Base-by-base conservation (phyloP, 2,329 filamentous ascomycete genomes). In the Gaeumannomyces tritici region DNA sequence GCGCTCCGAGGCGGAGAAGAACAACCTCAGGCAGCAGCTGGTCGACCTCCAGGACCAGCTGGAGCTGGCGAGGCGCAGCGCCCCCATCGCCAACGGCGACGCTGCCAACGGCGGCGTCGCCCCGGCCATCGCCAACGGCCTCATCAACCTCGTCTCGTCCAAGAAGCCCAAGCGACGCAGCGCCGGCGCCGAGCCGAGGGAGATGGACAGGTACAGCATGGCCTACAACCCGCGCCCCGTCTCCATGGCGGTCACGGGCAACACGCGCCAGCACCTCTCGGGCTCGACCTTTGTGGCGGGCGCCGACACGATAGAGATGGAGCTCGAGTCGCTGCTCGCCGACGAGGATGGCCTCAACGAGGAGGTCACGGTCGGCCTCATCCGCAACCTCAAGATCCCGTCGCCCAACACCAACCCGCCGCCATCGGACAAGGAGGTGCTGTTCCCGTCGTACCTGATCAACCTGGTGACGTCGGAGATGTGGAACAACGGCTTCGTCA, bases 401-500 rank as follows among this genome's bases (percentile, higher is more conserved):
- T 87, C 89, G 13, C 93, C 95, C 57, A 90, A 87, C 72, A 88
- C 90, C 42, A 93, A 86, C 61, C 93, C 93, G 26, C 89, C 93
- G 61, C 93, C 95, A 13, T 96, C 92, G 24, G 95, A 99, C 77
- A 99, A 99, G 80, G 95, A 99, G 75, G 93, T 99, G 27, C 83
- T 99, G 61, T 99, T 99, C 88, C 95, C 95, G 42, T 93, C 95
- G 12, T 99, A 98, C 75, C 87, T 99, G 69, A 99, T 99, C 81
- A 99, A 99, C 76, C 83, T 99, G 65, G 95, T 99, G 66, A 99
- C 95, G 15, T 98, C 93, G 21, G 95, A 99, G 79, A 99, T 99
- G 95, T 99, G 95, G 95, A 99, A 99, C 80, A 99, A 99, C 70
- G 95, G 95, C 58, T 99, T 97, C 73, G 95, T 99, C 70, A 99